phyloP scores from a whole-genome alignment of 2,329 filamentous ascomycete genomes.

The Paradendryphiella salina region DNA sequence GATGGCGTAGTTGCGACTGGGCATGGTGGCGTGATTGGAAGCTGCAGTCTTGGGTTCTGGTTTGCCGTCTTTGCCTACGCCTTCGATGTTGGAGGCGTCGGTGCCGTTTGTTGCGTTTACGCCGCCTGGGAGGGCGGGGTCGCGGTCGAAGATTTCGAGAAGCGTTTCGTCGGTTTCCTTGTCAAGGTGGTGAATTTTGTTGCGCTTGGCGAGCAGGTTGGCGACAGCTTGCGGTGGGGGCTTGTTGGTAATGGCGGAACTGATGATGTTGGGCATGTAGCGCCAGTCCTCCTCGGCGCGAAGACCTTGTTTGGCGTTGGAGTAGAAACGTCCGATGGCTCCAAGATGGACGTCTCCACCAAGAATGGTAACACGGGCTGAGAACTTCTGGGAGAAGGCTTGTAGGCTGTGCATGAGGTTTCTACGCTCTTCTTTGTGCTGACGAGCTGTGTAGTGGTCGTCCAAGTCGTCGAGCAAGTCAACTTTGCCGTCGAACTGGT shows the following conservation, averaged over 20 bases:
- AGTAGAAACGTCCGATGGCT: slow-evolving; percentile 67
- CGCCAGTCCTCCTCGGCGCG: slow-evolving; percentile 62
- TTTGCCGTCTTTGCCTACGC: slow-evolving; percentile 32
- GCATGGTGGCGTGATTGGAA: slow-evolving; percentile 85
- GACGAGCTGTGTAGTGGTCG: slow-evolving; percentile 81
- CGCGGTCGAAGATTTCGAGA: slow-evolving; percentile 64
- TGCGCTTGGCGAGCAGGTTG: slow-evolving; percentile 64
- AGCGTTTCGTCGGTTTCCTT: slow-evolving; percentile 66
- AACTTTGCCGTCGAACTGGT: slow-evolving; percentile 81
- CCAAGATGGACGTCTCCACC: slow-evolving; percentile 67
- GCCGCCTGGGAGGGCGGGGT: slow-evolving; percentile 50
- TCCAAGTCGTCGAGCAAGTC: slow-evolving; percentile 68
- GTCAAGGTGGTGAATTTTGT: slow-evolving; percentile 68
- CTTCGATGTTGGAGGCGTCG: slow-evolving; percentile 22
- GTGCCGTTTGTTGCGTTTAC: slow-evolving; percentile 27
- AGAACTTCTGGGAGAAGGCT: slow-evolving; percentile 58
- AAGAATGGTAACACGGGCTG: slow-evolving; percentile 63
- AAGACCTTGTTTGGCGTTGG: slow-evolving; percentile 58
- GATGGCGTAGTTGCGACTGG: slow-evolving; percentile 66
- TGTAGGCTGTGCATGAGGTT: slow-evolving; percentile 70
- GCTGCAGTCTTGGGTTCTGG: slow-evolving; percentile 62
- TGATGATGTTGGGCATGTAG: slow-evolving; percentile 67
- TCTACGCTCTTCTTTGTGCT: slow-evolving; percentile 87
- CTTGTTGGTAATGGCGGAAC: slow-evolving; percentile 69
- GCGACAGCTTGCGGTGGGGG: slow-evolving; percentile 66